Evolutionary conservation across 75 land plant species (phyloP).

Genomic region (Ceratopteris richardii): DNA sequence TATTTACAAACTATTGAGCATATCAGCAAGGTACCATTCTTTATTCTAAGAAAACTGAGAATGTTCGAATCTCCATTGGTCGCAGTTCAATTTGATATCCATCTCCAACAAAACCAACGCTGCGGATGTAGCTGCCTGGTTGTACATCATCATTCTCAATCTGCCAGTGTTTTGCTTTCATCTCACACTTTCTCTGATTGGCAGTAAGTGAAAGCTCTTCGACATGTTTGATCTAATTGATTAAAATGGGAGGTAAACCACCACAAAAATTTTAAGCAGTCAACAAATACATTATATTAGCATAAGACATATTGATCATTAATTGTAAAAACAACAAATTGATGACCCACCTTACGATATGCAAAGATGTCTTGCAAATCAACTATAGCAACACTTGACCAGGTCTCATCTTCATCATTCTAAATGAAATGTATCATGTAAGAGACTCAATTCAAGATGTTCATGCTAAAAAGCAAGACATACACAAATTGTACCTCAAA

Average conservation of each 20-base stretch:
- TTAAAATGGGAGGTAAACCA: too few relatives aligned
- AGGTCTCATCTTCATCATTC: constrained; percentile 22
- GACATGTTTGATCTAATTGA: constrained; percentile 23
- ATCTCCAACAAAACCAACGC: constrained; percentile 1
- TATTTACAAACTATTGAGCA: too few relatives aligned
- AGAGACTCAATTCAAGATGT: too few relatives aligned
- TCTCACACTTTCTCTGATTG: constrained; percentile 25
- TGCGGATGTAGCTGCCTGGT: neutral
- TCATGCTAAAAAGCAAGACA: constrained; percentile 1
- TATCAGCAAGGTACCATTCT: too few relatives aligned
- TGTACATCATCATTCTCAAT: constrained; percentile 14
- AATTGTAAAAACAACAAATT: too few relatives aligned
- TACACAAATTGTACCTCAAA: constrained; percentile 23
- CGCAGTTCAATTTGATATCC: constrained; percentile 9
- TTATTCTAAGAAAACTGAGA: constrained; percentile 12
- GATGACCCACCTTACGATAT: constrained; percentile 10
- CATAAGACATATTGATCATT: neutral
- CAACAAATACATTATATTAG: constrained; percentile 8
- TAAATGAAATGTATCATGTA: too few relatives aligned
- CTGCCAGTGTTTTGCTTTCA: constrained; percentile 35
- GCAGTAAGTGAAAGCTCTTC: constrained; percentile 34
- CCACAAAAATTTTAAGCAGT: neutral
- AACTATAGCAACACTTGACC: constrained; percentile 20
- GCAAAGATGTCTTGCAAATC: constrained; percentile 22
- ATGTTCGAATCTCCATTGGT: constrained; percentile 30